A percentile compares a stretch with the other conserved stretches of the same genome.
Conservation (phyloP, 352 stramenopile genomes). For the Globisporangium mamillatum region DNA sequence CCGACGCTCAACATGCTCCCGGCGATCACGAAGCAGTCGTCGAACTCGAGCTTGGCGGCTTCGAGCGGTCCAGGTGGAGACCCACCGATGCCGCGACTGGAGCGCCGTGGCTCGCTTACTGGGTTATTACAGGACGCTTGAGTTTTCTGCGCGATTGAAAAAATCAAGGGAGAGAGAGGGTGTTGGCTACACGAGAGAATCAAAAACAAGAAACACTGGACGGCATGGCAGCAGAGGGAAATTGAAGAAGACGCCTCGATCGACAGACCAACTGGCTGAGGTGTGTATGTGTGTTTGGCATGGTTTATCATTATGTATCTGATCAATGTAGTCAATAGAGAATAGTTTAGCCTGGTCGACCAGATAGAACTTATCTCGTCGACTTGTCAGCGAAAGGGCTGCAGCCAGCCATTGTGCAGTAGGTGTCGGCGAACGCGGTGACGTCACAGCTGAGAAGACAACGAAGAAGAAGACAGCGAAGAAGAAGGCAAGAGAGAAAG, state of each 20-base stretch:
- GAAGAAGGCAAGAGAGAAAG: not conserved
- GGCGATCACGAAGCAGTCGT: conserved; percentile 50
- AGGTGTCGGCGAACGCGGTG: conserved; percentile 80
- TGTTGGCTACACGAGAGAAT: conserved; percentile 9
- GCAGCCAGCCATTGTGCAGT: conserved; percentile 83
- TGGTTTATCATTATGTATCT: conserved; percentile 22
- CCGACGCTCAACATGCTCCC: conserved; percentile 79
- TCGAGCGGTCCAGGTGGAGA: conserved; percentile 17
- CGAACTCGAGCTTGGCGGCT: conserved; percentile 33
- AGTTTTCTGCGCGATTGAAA: not conserved
- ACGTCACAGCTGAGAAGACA: conserved; percentile 61
- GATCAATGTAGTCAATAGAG: conserved; percentile 21
- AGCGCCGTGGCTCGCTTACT: conserved; percentile 51
- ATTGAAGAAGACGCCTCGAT: conserved; percentile 1
- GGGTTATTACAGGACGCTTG: conserved; percentile 15
- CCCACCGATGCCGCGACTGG: conserved; percentile 27
- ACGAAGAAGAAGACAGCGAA: conserved; percentile 6
- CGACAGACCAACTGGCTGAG: conserved; percentile 9
- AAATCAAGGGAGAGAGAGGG: not conserved
- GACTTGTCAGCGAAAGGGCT: conserved; percentile 86
- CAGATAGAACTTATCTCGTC: conserved; percentile 39
- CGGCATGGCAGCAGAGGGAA: not conserved
- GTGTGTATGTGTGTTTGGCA: conserved; percentile 7
- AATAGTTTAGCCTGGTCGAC: conserved; percentile 8
- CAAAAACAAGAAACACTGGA: not conserved